Evolutionary conservation across 306 rosid species (phyloP).

Genomic region (Lotus japonicus): DNA sequence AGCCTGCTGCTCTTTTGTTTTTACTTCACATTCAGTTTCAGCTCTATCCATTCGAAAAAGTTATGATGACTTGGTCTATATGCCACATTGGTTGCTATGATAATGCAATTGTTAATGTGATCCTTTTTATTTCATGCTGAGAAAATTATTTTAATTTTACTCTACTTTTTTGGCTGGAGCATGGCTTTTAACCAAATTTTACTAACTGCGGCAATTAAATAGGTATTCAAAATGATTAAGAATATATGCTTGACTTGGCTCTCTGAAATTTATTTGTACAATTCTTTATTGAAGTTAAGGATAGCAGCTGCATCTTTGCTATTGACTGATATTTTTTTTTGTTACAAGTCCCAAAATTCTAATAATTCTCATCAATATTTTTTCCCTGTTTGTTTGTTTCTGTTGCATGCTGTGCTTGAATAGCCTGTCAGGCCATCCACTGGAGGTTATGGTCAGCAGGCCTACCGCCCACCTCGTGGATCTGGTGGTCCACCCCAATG

Average conservation of each 20-base stretch:
- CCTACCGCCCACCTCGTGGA: conserved; percentile 69
- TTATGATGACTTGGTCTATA: not conserved
- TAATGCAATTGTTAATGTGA: not conserved
- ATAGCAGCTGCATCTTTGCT: conserved; percentile 18
- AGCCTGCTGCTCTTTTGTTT: not conserved
- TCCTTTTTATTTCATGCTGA: not conserved
- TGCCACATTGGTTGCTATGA: not conserved
- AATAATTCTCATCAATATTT: not conserved
- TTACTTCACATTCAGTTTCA: not conserved
- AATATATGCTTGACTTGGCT: not conserved
- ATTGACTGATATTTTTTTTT: not conserved
- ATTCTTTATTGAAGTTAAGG: not conserved
- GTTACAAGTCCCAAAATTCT: too few species aligned
- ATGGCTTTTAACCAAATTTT: not conserved
- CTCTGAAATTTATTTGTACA: too few species aligned
- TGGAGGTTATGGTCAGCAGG: conserved; percentile 76
- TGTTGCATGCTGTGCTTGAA: conserved; percentile 23
- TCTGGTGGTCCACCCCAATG: conserved; percentile 75
- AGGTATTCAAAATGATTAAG: not conserved
- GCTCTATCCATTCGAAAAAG: not conserved
- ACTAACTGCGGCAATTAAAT: not conserved
- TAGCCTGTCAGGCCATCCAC: conserved; percentile 82
- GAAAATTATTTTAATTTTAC: not conserved
- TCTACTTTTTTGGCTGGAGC: not conserved
- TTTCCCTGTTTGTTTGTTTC: conserved; percentile 26